A percentile compares a stretch with the other conserved stretches of the same genome.
Evolutionary conservation across 257 asterid genomes (phyloP).

Genomic region (Agastache rugosa): DNA sequence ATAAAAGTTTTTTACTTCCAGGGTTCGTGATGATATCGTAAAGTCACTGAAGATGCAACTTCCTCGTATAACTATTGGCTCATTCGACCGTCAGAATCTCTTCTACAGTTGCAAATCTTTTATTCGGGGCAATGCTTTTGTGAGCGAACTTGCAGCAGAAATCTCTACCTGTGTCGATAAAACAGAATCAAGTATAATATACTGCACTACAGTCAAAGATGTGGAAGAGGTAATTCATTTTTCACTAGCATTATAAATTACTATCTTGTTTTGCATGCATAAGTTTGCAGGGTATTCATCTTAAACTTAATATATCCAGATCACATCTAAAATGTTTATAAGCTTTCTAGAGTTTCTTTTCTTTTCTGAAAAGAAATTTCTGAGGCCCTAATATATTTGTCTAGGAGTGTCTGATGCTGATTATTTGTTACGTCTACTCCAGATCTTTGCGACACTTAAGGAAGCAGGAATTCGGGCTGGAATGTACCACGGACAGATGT

Average conservation of each 20-base stretch:
- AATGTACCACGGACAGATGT: conserved; percentile 89
- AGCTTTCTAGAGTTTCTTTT: background rate
- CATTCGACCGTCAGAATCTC: conserved; percentile 92
- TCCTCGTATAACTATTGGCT: conserved; percentile 81
- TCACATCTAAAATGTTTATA: background rate
- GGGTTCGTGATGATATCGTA: conserved; percentile 81
- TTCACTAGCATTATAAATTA: conserved; percentile 17
- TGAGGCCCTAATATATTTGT: conserved; percentile 11
- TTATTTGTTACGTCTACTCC: conserved; percentile 37
- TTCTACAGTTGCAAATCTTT: conserved; percentile 76
- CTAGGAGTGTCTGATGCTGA: conserved; percentile 7
- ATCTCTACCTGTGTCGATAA: conserved; percentile 55
- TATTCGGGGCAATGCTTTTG: conserved; percentile 60
- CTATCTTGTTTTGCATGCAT: conserved; percentile 7
- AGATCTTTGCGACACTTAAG: conserved; percentile 66
- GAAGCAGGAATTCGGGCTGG: conserved; percentile 75
- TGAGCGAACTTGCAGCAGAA: conserved; percentile 69
- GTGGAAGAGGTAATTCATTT: conserved; percentile 67
- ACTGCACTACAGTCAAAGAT: conserved; percentile 91
- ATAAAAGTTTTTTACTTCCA: conserved; percentile 34
- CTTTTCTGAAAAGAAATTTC: background rate
- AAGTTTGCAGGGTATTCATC: conserved; percentile 12
- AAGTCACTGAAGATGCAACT: conserved; percentile 71
- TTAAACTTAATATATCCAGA: conserved; percentile 14
- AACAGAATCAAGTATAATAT: conserved; percentile 72